phyloP scores from a whole-genome alignment of 345 rosid genomes.

The Syzygium jambos region DNA sequence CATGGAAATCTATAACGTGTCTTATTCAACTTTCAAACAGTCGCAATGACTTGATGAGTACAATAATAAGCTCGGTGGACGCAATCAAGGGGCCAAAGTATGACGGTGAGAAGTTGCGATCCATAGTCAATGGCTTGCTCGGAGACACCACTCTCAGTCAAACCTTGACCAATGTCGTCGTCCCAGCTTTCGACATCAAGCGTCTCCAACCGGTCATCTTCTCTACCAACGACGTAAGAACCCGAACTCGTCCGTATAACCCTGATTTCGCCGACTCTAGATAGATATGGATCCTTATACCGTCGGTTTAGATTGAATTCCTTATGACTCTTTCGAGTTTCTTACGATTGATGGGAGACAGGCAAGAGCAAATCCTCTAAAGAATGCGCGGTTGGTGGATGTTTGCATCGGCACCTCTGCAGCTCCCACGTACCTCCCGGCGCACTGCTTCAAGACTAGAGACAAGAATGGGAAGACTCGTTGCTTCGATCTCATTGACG shows the following conservation, averaged over 20 bases:
- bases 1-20: background rate
- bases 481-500: background rate
- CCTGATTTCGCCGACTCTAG: background rate
- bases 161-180: background rate
- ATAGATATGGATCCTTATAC: background rate
- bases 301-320: background rate
- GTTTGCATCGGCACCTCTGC: conserved; percentile 18
- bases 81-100: background rate
- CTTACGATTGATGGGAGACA: background rate
- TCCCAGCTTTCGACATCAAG: background rate
- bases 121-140: background rate
- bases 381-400: conserved; percentile 15
- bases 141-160: background rate
- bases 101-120: background rate
- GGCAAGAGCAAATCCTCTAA: background rate
- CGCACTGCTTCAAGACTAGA: conserved; percentile 5
- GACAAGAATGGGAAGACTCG: background rate
- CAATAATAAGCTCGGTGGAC: background rate
- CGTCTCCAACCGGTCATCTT: background rate
- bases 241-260: background rate
- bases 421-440: conserved; percentile 17
- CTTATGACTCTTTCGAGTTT: background rate
- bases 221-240: background rate
- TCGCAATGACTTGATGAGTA: background rate
- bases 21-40: background rate